phyloP scores from a whole-genome alignment of 1,139 yeast genomes.

The Yamadazyma kanchanaburiensis region DNA sequence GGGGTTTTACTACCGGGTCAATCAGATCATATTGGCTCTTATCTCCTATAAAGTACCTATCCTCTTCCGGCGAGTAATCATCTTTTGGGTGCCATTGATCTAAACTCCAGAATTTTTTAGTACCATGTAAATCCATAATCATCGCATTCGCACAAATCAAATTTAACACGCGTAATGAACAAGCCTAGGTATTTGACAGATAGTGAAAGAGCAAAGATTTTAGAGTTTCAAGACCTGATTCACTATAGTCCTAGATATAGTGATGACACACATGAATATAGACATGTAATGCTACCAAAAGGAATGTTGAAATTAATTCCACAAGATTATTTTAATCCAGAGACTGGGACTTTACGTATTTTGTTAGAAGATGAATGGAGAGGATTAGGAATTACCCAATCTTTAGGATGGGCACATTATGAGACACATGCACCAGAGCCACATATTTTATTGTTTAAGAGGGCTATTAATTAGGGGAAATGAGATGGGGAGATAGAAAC shows the following conservation, averaged over 20 bases:
- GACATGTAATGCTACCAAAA: conserved; percentile 97
- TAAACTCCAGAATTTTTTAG: no score
- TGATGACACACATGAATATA: conserved; percentile 80
- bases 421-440: conserved; percentile 99
- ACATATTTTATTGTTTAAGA: conserved; percentile 85
- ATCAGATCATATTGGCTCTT: no score
- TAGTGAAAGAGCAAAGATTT: conserved; percentile 78
- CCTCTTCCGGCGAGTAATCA: no score
- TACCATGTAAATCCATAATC: no score
- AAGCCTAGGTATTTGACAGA: conserved; percentile 72
- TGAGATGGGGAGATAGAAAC: no score
- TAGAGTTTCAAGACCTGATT: conserved; percentile 90
- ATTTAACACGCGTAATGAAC: conserved; percentile 5
- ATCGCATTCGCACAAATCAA: not conserved
- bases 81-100: no score
- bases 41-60: no score
- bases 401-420: conserved; percentile 97
- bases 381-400: conserved; percentile 95
- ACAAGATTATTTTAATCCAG: conserved; percentile 92
- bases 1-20: no score
- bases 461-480: conserved; percentile 43
- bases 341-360: conserved; percentile 90
- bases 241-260: conserved; percentile 92
- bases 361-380: conserved; percentile 97
- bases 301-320: conserved; percentile 94